Conservation (phyloP, 192 early-diverging fungal genomes). For the Rhizophlyctis rosea region DNA sequence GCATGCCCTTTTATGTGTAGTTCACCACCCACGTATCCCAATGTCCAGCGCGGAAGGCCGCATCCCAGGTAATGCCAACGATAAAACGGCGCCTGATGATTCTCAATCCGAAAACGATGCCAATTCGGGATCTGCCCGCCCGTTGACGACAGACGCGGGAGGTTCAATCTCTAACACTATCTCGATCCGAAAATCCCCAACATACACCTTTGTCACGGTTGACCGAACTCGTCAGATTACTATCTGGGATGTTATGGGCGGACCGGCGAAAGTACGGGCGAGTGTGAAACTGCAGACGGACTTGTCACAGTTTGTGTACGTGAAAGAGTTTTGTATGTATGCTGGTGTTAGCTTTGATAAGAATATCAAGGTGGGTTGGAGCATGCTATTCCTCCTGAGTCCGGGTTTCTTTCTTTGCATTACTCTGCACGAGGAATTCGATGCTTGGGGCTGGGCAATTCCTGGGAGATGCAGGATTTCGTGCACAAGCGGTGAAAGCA, state of each 20-base stretch:
- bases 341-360: slow-evolving; percentile 30
- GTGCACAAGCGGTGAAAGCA: too few species aligned
- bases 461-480: too few species aligned
- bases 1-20: slow-evolving; percentile 16
- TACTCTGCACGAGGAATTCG: too few species aligned
- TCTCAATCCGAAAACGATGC: slow-evolving; percentile 13
- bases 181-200: background rate
- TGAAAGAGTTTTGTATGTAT: slow-evolving; percentile 35
- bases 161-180: background rate
- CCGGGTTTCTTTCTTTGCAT: too few species aligned
- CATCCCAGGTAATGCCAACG: background rate
- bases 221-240: slow-evolving; percentile 30
- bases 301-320: slow-evolving; percentile 31
- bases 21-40: slow-evolving; percentile 24
- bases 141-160: slow-evolving; percentile 3
- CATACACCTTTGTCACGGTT: slow-evolving; percentile 35
- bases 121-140: background rate
- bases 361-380: slow-evolving; percentile 24
- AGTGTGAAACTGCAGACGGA: slow-evolving; percentile 17
- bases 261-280: slow-evolving; percentile 6
- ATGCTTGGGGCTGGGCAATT: too few species aligned
- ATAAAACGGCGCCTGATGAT: slow-evolving; percentile 6
- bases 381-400: background rate
- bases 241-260: slow-evolving; percentile 38
- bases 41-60: slow-evolving; percentile 30